Percentiles rank a stretch among this genome's conserved stretches.
These are phyloP conservation scores for Kodamaea fukazawae DNA, from an alignment of 805 yeast species.

Conservation along the genomic window DNA sequence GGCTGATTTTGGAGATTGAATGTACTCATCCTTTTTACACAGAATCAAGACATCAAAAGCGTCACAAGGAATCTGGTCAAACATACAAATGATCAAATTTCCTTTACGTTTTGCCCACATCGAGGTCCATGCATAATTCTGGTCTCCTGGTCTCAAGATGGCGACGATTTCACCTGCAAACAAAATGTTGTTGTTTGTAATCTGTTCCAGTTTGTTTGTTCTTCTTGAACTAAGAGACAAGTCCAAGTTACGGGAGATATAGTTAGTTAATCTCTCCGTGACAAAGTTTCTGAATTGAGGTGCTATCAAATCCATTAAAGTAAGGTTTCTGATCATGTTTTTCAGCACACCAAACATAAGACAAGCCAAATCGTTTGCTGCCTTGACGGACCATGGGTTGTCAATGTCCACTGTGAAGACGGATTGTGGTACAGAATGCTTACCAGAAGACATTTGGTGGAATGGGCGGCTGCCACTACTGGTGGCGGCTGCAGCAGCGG, in stretches of 20 bases:
- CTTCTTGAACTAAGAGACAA: constrained; percentile 17
- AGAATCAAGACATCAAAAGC: constrained; percentile 23
- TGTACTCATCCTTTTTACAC: constrained; percentile 6
- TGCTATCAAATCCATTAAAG: constrained; percentile 74
- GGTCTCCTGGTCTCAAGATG: constrained; percentile 61
- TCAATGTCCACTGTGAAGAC: constrained; percentile 74
- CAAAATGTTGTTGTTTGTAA: constrained; percentile 44
- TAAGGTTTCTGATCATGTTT: constrained; percentile 55
- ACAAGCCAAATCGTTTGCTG: constrained; percentile 88
- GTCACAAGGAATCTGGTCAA: constrained; percentile 73
- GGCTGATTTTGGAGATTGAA: constrained; percentile 2
- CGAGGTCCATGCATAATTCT: constrained; percentile 75
- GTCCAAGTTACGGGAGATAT: constrained; percentile 15
- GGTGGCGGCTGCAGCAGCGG: background rate
- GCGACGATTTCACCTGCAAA: constrained; percentile 87
- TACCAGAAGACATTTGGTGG: constrained; percentile 66
- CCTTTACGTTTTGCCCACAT: constrained; percentile 84
- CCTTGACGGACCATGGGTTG: constrained; percentile 76
- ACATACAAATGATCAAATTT: constrained; percentile 71
- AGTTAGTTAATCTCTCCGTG: constrained; percentile 47
- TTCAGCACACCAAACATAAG: constrained; percentile 79
- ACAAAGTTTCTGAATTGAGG: constrained; percentile 74
- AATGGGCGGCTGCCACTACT: constrained; percentile 41
- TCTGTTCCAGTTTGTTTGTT: constrained; percentile 11
- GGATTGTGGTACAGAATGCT: constrained; percentile 74